A percentile compares a stretch with the other conserved stretches of the same genome.
Evolutionary conservation across 495 filamentous ascomycete genomes (phyloP).

Genomic region (Aspergillus heteromorphus): DNA sequence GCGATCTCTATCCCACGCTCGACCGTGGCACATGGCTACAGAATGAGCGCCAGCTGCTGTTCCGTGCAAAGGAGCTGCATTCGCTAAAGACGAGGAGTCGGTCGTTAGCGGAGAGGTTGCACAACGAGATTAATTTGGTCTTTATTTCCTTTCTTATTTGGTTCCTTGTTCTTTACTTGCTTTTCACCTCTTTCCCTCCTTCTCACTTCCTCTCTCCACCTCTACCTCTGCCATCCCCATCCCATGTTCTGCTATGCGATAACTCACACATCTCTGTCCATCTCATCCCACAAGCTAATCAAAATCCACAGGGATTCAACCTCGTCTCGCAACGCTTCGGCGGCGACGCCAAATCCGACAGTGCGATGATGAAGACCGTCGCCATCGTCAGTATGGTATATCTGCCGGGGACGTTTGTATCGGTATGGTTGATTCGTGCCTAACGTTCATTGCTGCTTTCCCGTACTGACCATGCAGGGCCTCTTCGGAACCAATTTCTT

Average conservation of each 20-base stretch:
- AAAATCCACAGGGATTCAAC: conserved; percentile 24
- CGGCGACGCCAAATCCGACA: conserved; percentile 28
- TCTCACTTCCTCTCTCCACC: too few species aligned
- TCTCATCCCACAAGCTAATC: too few species aligned
- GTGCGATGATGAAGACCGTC: conserved; percentile 29
- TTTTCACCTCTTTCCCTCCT: too few species aligned
- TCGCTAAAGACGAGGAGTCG: conserved; percentile 15
- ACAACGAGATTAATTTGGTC: conserved; percentile 44
- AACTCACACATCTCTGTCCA: too few species aligned
- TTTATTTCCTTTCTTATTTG: too few species aligned
- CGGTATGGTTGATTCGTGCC: too few species aligned
- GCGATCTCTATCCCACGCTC: conserved; percentile 2
- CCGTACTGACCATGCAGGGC: conserved; percentile 13
- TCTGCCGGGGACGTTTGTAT: conserved; percentile 38
- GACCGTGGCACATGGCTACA: neutral
- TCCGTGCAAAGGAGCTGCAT: conserved; percentile 14
- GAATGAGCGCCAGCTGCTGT: conserved; percentile 11
- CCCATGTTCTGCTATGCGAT: too few species aligned
- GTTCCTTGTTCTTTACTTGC: too few species aligned
- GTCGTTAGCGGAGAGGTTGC: conserved; percentile 26
- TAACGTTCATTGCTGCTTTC: too few species aligned
- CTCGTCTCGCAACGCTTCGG: conserved; percentile 30
- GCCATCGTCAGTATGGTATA: conserved; percentile 31
- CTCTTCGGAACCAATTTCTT: conserved; percentile 36
- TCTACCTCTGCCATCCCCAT: too few species aligned